phyloP scores from a whole-genome alignment of 176 grass and related monocot genomes.

The Elaeis guineensis region DNA sequence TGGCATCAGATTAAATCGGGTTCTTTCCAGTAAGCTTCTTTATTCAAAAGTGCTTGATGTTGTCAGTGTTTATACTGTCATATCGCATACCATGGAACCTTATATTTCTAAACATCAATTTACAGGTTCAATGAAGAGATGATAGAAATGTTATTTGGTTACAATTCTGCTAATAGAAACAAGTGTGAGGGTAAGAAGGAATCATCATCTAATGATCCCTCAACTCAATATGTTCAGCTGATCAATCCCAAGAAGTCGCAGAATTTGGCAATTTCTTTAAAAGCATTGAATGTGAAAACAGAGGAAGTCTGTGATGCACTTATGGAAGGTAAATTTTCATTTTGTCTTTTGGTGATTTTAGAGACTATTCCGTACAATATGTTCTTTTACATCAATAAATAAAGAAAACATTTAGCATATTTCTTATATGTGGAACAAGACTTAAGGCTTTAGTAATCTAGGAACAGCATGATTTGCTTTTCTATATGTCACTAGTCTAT shows the following conservation, averaged over 20 bases:
- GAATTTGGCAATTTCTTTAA: constrained; percentile 79
- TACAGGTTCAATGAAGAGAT: constrained; percentile 67
- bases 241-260: constrained; percentile 91
- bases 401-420: too few relatives aligned
- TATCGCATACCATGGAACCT: too few relatives aligned
- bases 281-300: constrained; percentile 72
- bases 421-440: too few relatives aligned
- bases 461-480: too few relatives aligned
- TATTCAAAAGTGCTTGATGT: too few relatives aligned
- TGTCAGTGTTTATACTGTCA: too few relatives aligned
- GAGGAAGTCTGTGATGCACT: constrained; percentile 58
- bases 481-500: too few relatives aligned
- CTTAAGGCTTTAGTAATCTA: too few relatives aligned
- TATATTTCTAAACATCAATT: not conserved
- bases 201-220: constrained; percentile 2
- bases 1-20: constrained; percentile 68
- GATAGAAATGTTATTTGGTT: constrained; percentile 74
- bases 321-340: constrained; percentile 46
- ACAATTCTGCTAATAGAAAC: constrained; percentile 34
- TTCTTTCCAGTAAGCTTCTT: constrained; percentile 81
- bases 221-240: constrained; percentile 42
- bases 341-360: too few relatives aligned
- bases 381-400: too few relatives aligned
- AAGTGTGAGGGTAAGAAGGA: constrained; percentile 33
- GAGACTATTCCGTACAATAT: too few relatives aligned